Base-by-base conservation (phyloP, 1,284 basidiomycete species). In the Heterobasidion occidentale region DNA sequence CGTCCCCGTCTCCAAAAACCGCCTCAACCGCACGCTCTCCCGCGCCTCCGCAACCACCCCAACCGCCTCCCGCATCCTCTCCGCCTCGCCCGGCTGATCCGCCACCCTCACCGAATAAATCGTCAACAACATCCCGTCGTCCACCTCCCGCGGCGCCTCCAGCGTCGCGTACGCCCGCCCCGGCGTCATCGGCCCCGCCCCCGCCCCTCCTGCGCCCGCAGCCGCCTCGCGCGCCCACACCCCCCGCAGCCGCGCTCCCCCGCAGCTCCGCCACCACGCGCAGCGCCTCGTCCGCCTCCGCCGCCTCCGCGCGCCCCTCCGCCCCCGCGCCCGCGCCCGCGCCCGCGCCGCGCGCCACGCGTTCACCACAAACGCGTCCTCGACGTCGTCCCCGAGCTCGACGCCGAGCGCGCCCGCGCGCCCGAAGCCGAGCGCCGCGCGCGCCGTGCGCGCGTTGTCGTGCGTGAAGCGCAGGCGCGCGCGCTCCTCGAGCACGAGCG, bases 111-210 rank as follows among this genome's bases (percentile, higher is more conserved):
- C 79, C 49, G 77, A 71, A 65, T 78, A 93, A 9, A 92, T 78
- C 2, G 84, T 86, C 54, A 90, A 77, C 36, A 94, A 66, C 77
- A 91, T 87, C 11, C 75, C 71, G 55, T 95, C 92, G 53, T 92
- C 90, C 7, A 85, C 77, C 14, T 86, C 85, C 52, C 74, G 71
- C 7, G 84, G 83, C 45, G 88, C 76, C 60, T 89, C 89, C 47
- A 95, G 74, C 46, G 85, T 83, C 55, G 77, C 74, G 65, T 89
- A 92, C 27, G 92, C 92, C 61, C 79, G 77, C 45, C 83, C 81
- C 7, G 85, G 80, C 47, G 82, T 85, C 81, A 92, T 87, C 56
- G 27, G 27, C 27, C 27, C 27, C 27, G 27, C 77, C 70, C 45
- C 74, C 78, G 55, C 76, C 76, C 62, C 27, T n/a, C n/a, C n/a